Conservation (phyloP, 2,329 filamentous ascomycete genomes). For the Plectosphaerella plurivora region DNA sequence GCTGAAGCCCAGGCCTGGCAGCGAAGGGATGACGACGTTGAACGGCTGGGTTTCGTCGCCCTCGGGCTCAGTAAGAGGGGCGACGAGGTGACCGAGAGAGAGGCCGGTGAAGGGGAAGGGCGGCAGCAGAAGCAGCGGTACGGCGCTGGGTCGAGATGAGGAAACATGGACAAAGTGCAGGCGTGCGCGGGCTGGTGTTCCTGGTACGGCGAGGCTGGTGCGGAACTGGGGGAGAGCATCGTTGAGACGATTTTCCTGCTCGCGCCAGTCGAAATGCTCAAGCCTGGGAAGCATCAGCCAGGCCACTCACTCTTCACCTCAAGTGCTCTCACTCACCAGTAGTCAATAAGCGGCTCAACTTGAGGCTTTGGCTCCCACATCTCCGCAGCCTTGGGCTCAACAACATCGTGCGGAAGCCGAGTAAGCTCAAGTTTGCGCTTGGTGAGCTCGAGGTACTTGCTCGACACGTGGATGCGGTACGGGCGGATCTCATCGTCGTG, state of each 20-base stretch:
- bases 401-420: constrained; percentile 56
- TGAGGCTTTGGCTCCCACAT: constrained; percentile 58
- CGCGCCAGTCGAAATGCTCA: constrained; percentile 61
- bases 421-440: constrained; percentile 64
- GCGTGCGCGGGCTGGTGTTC: constrained; percentile 38
- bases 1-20: constrained; percentile 65
- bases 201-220: constrained; percentile 42
- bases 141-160: constrained; percentile 47
- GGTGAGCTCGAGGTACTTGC: constrained; percentile 63
- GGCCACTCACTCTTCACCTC: neutral
- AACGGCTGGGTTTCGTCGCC: constrained; percentile 48
- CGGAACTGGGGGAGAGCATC: constrained; percentile 58
- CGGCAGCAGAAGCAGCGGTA: constrained; percentile 62
- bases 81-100: constrained; percentile 51
- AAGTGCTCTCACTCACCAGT: constrained; percentile 41
- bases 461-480: constrained; percentile 58
- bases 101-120: constrained; percentile 63
- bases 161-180: constrained; percentile 62
- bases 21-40: constrained; percentile 61
- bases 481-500: constrained; percentile 41
- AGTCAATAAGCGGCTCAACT: constrained; percentile 62
- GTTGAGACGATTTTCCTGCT: constrained; percentile 55
- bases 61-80: constrained; percentile 48
- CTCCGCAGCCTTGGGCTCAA: constrained; percentile 39
- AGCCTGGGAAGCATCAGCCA: constrained; percentile 39